Base-by-base conservation (phyloP, 139 green algal species). In the Prasinococcaceae sp. region DNA sequence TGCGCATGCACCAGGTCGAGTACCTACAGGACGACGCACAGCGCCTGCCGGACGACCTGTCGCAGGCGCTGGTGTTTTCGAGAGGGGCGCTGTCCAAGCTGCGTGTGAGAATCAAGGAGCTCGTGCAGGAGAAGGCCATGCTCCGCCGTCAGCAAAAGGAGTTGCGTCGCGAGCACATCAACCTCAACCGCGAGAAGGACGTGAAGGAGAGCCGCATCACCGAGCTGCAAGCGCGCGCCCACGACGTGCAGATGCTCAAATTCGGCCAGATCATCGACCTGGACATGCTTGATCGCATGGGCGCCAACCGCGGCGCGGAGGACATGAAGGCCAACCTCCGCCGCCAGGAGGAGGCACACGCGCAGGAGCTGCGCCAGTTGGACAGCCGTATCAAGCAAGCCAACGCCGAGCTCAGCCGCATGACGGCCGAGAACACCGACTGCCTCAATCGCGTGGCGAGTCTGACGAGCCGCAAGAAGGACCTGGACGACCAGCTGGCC, bases 181-280 rank as follows among this genome's bases (percentile, higher is more conserved):
- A 77, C 48, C 64, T 90, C 60, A 56, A 72, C 1, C 37, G 49
- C 17, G 74, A 86, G 58, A 67, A 60, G 24, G 25, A 55, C 32
- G 46, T 39, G n/a, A 79, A 80, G 54, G 58, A 76, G 6, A 36
- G 51, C 1, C 68, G 78, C 53, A 68, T 88, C 44, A 53, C 49
- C 0, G 79, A 84, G 50, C 69, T 88, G 25, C 60, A 85, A 56
- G 52, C 51, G 26, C 61, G 67, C 4, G 72, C 75, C 6, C 44
- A 77, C 10, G 76, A 88, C 44, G 73, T 88, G 40, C 77, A 85
- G 57, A 76, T 76, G 75, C 70, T 88, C 46, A 85, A 85, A 60
- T 88, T 85, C 63, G 80, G 80, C 0, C 52, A 70, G 66, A 26
- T 72, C 1, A 66, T 88, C 35, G 69, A 88, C 52, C 48, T 88